Conservation (phyloP, 306 rosid genomes). For the Mimosa pudica region DNA sequence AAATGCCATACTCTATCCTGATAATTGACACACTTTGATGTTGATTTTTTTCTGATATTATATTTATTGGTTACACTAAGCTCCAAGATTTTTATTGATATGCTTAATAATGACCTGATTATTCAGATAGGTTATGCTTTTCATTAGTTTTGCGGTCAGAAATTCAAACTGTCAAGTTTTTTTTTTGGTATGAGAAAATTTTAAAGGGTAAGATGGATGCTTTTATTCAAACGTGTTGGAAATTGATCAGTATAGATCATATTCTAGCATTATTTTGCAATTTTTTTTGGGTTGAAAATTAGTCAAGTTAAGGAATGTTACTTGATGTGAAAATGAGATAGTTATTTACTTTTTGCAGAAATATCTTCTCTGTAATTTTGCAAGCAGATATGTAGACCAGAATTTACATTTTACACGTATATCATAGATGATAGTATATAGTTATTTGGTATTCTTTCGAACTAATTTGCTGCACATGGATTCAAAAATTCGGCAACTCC, state of each 20-base stretch:
- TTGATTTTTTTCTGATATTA: slow-evolving; percentile 2
- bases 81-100: neutral
- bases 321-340: neutral
- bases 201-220: neutral
- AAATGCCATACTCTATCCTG: slow-evolving; percentile 24
- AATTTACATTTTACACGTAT: neutral
- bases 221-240: neutral
- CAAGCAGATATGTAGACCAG: too few relatives aligned
- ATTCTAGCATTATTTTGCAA: neutral
- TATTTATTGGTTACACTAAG: neutral
- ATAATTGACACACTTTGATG: slow-evolving; percentile 24
- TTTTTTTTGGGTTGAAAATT: neutral
- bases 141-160: neutral
- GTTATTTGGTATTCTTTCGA: neutral
- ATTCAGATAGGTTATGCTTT: neutral
- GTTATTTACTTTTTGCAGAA: neutral
- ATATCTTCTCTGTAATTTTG: neutral
- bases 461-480: neutral
- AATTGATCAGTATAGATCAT: neutral
- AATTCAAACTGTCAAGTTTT: neutral
- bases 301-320: neutral
- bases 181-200: neutral
- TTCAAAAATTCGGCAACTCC: neutral
- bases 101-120: neutral
- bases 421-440: neutral